phyloP scores from a whole-genome alignment of 495 filamentous ascomycete species.

The Rostrohypoxylon terebratum region DNA sequence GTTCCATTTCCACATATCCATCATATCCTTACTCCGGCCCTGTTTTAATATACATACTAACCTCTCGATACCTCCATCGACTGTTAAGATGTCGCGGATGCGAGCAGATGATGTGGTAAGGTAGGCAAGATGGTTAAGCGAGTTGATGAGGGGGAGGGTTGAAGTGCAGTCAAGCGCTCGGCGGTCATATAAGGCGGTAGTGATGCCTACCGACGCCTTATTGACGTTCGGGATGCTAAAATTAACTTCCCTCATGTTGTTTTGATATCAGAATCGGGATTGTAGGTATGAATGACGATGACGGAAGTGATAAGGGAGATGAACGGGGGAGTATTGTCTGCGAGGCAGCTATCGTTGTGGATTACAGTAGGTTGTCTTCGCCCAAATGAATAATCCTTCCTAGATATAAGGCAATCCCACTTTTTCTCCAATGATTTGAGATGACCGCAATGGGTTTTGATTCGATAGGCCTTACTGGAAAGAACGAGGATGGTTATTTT shows the following conservation, averaged over 20 bases:
- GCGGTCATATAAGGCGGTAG: constrained; percentile 96
- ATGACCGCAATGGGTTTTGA: constrained; percentile 48
- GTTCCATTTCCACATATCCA: constrained; percentile 99
- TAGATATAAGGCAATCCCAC: constrained; percentile 37
- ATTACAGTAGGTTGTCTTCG: constrained; percentile 13
- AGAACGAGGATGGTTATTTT: constrained; percentile 28
- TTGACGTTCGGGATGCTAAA: constrained; percentile 99
- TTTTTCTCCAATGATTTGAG: constrained; percentile 39
- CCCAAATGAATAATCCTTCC: constrained; percentile 41
- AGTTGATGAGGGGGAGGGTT: constrained; percentile 96
- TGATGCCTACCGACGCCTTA: constrained; percentile 99
- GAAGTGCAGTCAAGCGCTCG: constrained; percentile 98
- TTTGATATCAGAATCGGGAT: constrained; percentile 12
- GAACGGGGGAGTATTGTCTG: constrained; percentile 2
- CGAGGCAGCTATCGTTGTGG: constrained; percentile 13
- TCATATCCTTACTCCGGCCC: constrained; percentile 94
- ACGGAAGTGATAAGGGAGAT: constrained; percentile 38
- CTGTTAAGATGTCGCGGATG: constrained; percentile 95
- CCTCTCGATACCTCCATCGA: constrained; percentile 97
- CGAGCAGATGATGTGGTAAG: constrained; percentile 98
- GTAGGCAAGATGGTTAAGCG: constrained; percentile 96
- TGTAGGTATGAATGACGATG: constrained; percentile 18
- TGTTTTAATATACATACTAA: constrained; percentile 98
- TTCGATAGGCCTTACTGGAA: constrained; percentile 41
- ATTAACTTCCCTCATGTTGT: constrained; percentile 97